phyloP scores from a whole-genome alignment of 2,329 filamentous ascomycete genomes.

The Leptographium radiaticola region DNA sequence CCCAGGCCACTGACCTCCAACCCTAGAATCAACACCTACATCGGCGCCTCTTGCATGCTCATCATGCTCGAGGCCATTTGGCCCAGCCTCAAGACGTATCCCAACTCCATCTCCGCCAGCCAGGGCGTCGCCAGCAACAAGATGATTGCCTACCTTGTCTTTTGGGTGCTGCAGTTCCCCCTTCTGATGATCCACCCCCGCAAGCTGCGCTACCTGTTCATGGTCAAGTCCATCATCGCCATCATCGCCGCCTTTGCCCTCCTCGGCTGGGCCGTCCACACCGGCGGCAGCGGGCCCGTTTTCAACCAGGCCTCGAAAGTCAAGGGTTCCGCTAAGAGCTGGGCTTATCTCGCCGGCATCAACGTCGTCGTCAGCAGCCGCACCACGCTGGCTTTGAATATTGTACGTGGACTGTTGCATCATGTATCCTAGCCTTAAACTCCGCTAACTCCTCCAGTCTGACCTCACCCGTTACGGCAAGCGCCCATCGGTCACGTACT shows the following conservation, averaged over 20 bases:
- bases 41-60: slow-evolving; percentile 8
- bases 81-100: slow-evolving; percentile 25
- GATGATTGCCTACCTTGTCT: slow-evolving; percentile 12
- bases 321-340: not conserved
- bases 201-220: slow-evolving; percentile 16
- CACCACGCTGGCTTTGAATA: slow-evolving; percentile 36
- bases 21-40: slow-evolving; percentile 14
- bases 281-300: slow-evolving; percentile 3
- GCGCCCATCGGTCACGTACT: slow-evolving; percentile 24
- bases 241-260: slow-evolving; percentile 7
- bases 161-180: slow-evolving; percentile 15
- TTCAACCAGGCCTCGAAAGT: not conserved
- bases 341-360: slow-evolving; percentile 12
- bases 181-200: slow-evolving; percentile 15
- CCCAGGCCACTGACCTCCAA: no score
- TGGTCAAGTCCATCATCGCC: slow-evolving; percentile 28
- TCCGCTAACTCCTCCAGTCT: not conserved
- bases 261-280: slow-evolving; percentile 68
- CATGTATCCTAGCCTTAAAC: no score
- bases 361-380: slow-evolving; percentile 31
- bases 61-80: slow-evolving; percentile 25
- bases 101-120: slow-evolving; percentile 24
- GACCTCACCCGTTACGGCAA: slow-evolving; percentile 27
- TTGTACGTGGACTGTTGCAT: slow-evolving; percentile 11
- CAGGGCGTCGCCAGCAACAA: slow-evolving; percentile 17